phyloP scores from a whole-genome alignment of 306 rosid genomes.

The Casuarina glauca region DNA sequence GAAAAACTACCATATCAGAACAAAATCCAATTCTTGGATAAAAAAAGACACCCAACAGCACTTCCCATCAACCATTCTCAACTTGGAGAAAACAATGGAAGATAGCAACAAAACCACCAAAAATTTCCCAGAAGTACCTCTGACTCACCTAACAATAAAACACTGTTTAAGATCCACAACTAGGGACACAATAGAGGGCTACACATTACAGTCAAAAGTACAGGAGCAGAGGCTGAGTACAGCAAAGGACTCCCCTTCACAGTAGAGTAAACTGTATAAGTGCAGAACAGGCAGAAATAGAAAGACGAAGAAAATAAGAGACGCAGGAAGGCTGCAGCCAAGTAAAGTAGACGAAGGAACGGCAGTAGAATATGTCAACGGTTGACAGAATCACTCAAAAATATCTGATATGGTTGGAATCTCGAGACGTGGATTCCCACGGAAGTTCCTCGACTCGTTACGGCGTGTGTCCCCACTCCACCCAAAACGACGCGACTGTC shows the following conservation, averaged over 20 bases:
- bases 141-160: slow-evolving; percentile 15
- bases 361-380: background rate
- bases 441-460: too few species aligned
- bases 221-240: background rate
- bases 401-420: background rate
- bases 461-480: too few species aligned
- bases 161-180: background rate
- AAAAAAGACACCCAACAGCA: background rate
- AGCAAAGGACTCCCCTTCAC: background rate
- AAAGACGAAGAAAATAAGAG: background rate
- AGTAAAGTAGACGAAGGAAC: background rate
- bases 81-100: background rate
- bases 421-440: slow-evolving; percentile 12
- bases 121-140: background rate
- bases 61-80: background rate
- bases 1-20: slow-evolving; percentile 16
- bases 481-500: too few species aligned
- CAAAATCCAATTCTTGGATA: background rate
- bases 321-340: too few species aligned
- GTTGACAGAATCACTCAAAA: background rate
- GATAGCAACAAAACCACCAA: too few species aligned
- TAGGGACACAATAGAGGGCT: background rate
- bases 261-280: background rate
- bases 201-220: slow-evolving; percentile 10
- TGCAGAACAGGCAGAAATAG: background rate